phyloP scores from a whole-genome alignment of 75 land plant species.

The Selaginella tamariscina region DNA sequence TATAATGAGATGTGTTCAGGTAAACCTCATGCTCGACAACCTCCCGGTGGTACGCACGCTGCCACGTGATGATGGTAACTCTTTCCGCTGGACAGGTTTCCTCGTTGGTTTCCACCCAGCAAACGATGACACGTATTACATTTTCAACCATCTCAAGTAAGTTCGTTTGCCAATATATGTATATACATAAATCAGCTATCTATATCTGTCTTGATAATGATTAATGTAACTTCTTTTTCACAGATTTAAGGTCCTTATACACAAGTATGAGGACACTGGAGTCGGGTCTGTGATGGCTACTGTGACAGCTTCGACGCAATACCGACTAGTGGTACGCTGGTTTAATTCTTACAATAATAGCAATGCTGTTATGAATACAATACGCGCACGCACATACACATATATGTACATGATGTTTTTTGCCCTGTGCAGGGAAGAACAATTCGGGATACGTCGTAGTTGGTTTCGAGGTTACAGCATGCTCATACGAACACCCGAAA shows the following conservation, averaged over 20 bases:
- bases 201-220: no score
- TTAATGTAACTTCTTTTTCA: no score
- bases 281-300: conserved; percentile 38
- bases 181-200: no score
- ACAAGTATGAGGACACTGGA: conserved; percentile 44
- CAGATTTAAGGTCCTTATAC: conserved; percentile 50
- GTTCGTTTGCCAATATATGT: no score
- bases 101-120: conserved; percentile 47
- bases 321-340: no score
- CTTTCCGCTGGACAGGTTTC: conserved; percentile 61
- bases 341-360: no score
- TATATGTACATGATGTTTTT: no score
- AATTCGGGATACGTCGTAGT: conserved; percentile 48
- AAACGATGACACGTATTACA: conserved; percentile 29
- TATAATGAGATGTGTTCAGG: no score
- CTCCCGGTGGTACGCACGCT: conserved; percentile 41
- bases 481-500: conserved; percentile 37
- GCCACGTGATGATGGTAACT: conserved; percentile 22
- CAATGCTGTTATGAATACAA: no score
- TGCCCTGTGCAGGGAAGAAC: conserved; percentile 22
- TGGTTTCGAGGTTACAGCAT: conserved; percentile 69
- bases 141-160: conserved; percentile 48
- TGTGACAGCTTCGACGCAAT: conserved; percentile 43
- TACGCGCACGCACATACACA: no score
- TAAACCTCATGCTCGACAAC: conserved; percentile 76